Evolutionary conservation across 257 asterid genomes (phyloP), one percentile per base, ranked within the genome.

Genomic region (Rauvolfia tetraphylla): DNA sequence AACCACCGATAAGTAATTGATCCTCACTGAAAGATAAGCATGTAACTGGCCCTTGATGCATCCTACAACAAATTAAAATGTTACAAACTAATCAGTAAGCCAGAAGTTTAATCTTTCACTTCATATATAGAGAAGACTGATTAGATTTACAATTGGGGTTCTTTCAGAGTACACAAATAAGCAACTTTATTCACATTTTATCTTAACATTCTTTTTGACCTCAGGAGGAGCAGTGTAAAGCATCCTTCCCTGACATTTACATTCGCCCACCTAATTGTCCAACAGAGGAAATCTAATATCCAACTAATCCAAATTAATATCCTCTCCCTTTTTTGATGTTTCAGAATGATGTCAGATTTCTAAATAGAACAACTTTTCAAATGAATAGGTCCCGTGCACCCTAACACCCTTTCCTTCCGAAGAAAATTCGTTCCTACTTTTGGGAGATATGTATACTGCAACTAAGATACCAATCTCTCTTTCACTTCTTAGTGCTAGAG

Each of bases 21-120:
- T 95, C 98, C 49, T 95, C 98, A 33, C 85, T 86, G 81, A 91
- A 88, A 73, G 92, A 86, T 83, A 92, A 78, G 81, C 92, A 87
- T 39, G 97, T 84, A 63, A 89, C 91, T 57, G 98, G 89, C 75
- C 92, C 97, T 69, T 85, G 74, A 82, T 92, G 96, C 98, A 95
- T 91, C 90, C 98, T 93, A 85, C 82, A 83, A 78, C 42, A 76
- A 68, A 66, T 71, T 77, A 14, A 65, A 17, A 65, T 65, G 68
- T 73, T 49, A 70, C 23, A 63, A 69, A 58, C 67, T 61, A 74
- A 58, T 34, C 42, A 73, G 41, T 27, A 4, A 58, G 8, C 44
- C 18, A 56, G 3, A n/a, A 72, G 72, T 13, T 62, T 61, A 5
- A 25, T 33, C 36, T 34, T 13, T 17, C n/a, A 27, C 25, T 7